A percentile compares a stretch with the other conserved stretches of the same genome.
Evolutionary conservation across 2,329 filamentous ascomycete genomes (phyloP).

Genomic region (Bipolaris sorokiniana): DNA sequence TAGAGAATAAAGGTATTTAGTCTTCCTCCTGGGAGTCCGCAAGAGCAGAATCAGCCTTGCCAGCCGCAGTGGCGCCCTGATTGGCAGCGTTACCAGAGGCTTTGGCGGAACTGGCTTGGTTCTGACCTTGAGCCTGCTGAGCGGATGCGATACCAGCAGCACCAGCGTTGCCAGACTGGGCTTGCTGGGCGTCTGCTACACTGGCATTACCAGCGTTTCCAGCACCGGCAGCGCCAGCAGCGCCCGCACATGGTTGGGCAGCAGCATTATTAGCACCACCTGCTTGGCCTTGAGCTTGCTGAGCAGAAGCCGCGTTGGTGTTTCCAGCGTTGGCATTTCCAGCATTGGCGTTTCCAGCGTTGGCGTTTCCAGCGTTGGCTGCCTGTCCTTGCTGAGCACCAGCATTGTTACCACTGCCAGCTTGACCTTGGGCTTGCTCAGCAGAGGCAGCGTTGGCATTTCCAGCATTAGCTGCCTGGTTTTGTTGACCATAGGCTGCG

Average conservation of each 20-base stretch:
- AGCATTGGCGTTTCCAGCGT: too few species aligned
- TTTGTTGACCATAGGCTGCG: too few species aligned
- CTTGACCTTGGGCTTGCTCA: too few species aligned
- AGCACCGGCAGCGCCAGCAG: neutral
- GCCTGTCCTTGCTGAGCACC: too few species aligned
- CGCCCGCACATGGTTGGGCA: neutral
- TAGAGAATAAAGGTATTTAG: conserved; percentile 4
- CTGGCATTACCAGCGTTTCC: neutral
- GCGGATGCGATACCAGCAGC: neutral
- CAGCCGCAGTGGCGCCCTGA: neutral
- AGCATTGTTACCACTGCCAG: too few species aligned
- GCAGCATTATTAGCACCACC: too few species aligned
- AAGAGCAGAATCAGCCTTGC: conserved; percentile 19
- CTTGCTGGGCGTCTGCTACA: neutral
- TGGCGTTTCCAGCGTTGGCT: too few species aligned
- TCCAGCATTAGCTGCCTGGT: too few species aligned
- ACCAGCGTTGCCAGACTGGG: neutral
- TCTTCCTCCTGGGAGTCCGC: conserved; percentile 25
- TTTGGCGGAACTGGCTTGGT: neutral
- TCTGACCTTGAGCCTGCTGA: neutral
- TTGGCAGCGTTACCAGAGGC: neutral
- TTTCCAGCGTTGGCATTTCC: too few species aligned
- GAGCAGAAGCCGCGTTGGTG: too few species aligned
- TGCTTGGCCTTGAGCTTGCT: too few species aligned
- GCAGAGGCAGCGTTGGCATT: too few species aligned